Evolutionary conservation across 2,329 filamentous ascomycete genomes (phyloP).

Genomic region (Xylaria sp.): DNA sequence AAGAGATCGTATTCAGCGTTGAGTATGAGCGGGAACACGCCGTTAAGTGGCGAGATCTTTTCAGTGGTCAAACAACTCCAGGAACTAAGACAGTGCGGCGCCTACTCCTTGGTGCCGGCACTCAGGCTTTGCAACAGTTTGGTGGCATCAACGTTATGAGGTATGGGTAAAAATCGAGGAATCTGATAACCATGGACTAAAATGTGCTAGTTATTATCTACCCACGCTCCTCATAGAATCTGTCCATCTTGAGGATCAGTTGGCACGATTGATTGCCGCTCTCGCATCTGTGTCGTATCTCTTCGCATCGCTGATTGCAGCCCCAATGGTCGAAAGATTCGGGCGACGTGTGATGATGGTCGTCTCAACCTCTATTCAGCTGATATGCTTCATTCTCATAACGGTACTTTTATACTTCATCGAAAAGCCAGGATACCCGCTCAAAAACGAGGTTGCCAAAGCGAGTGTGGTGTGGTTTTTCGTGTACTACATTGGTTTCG

Average conservation of each 20-base stretch:
- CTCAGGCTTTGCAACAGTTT: constrained; percentile 38
- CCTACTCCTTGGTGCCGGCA: constrained; percentile 34
- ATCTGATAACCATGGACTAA: neutral
- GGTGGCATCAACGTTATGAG: constrained; percentile 24
- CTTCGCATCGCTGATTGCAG: constrained; percentile 34
- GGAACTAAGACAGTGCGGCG: constrained; percentile 35
- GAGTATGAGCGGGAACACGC: constrained; percentile 36
- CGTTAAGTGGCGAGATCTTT: constrained; percentile 34
- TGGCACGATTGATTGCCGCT: constrained; percentile 57
- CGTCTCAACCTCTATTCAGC: constrained; percentile 36
- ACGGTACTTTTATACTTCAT: constrained; percentile 36
- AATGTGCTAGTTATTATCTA: constrained; percentile 36
- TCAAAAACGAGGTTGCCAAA: constrained; percentile 34
- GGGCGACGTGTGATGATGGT: constrained; percentile 42
- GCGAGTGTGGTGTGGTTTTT: constrained; percentile 42
- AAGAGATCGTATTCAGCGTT: constrained; percentile 38
- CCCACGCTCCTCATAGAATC: constrained; percentile 58
- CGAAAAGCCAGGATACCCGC: constrained; percentile 30
- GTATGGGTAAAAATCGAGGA: neutral
- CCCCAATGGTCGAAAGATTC: constrained; percentile 39
- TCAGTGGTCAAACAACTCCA: constrained; percentile 17
- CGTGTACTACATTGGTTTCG: constrained; percentile 41
- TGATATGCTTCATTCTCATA: constrained; percentile 40
- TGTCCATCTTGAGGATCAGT: constrained; percentile 53
- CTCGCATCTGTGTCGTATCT: constrained; percentile 45